Base-by-base conservation (phyloP, 164 flowering plant genomes). In the Umbellularia californica region DNA sequence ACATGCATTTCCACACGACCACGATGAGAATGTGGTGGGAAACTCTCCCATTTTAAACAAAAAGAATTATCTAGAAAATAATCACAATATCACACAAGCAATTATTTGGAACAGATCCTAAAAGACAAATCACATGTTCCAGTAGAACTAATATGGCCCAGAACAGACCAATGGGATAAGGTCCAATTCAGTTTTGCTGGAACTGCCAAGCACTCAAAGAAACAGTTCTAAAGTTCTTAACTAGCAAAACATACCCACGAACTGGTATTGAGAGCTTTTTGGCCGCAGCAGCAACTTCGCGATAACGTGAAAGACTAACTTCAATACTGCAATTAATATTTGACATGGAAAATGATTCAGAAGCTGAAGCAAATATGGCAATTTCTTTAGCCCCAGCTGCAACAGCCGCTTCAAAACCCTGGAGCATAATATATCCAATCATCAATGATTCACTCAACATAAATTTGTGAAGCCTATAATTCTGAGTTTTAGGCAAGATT, bases 311-410 rank as follows among this genome's bases (percentile, higher is more conserved):
- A 62, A 96, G 88, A 75, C 99, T 96, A 73, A 94, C 97, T 77
- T 94, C 96, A 77, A 96, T 90, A 75, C 87, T 90, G 80, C 99
- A 96, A 77, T 96, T 96, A 69, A 96, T 94, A 78, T 96, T 96
- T 68, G 98, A 89, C 84, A 86, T 90, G 20, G 98, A 96, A 81
- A 96, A 96, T 6, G 97, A 87, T 72, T 96, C 98, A 33, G 99
- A 94, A 76, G 99, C 98, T 52, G 99, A 87, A 33, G 97, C 98
- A 89, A 96, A 96, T n/a, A 96, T 75, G 7, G 97, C 98, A 50
- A 96, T 87, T 85, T 91, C 98, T 83, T 90, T 96, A 51, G 93
- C 98, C 76, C 99, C 99, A 76, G 98, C 93, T 75, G 94, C 94
- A 78, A 94, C 74, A 73, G 99, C 98, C 22, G 99, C 93, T 84